A percentile compares a stretch with the other conserved stretches of the same genome.
phyloP scores from a whole-genome alignment of 257 asterid species.

The Penstemon newberryi region DNA sequence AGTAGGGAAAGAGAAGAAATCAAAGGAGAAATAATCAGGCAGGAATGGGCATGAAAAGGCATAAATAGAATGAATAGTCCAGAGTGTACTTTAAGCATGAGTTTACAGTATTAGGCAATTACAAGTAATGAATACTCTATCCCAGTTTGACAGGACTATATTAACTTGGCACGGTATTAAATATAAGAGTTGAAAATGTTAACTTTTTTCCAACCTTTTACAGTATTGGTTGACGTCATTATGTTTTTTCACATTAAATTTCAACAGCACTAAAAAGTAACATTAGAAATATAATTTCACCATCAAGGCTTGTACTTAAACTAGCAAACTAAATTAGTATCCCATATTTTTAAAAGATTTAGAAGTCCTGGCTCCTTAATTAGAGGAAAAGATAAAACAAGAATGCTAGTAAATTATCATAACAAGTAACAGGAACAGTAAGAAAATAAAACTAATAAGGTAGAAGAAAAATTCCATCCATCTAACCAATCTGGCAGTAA shows the following conservation, averaged over 20 bases:
- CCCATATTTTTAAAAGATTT: slow-evolving; percentile 17
- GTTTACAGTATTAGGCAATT: no score
- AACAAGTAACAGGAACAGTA: slow-evolving; percentile 5
- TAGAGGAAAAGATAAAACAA: slow-evolving; percentile 15
- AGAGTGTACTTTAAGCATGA: neutral
- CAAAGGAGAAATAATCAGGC: neutral
- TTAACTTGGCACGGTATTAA: neutral
- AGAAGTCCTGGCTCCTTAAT: slow-evolving; percentile 16
- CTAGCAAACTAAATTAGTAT: slow-evolving; percentile 14
- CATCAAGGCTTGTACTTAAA: slow-evolving; percentile 11
- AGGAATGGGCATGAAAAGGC: slow-evolving; percentile 4
- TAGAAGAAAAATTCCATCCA: slow-evolving; percentile 25
- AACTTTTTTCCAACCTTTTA: neutral
- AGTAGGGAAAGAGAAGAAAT: neutral
- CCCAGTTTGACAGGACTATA: neutral
- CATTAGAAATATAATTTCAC: slow-evolving; percentile 20
- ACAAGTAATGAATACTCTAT: neutral
- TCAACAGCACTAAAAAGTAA: slow-evolving; percentile 6
- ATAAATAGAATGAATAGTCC: slow-evolving; percentile 1
- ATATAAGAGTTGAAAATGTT: no score
- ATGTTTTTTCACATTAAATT: slow-evolving; percentile 14
- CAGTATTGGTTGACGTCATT: neutral
- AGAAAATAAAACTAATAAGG: slow-evolving; percentile 23
- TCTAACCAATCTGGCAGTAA: slow-evolving; percentile 95
- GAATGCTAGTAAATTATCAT: slow-evolving; percentile 8